phyloP scores from a whole-genome alignment of 2,329 filamentous ascomycete species.

The Apiospora hydei region DNA sequence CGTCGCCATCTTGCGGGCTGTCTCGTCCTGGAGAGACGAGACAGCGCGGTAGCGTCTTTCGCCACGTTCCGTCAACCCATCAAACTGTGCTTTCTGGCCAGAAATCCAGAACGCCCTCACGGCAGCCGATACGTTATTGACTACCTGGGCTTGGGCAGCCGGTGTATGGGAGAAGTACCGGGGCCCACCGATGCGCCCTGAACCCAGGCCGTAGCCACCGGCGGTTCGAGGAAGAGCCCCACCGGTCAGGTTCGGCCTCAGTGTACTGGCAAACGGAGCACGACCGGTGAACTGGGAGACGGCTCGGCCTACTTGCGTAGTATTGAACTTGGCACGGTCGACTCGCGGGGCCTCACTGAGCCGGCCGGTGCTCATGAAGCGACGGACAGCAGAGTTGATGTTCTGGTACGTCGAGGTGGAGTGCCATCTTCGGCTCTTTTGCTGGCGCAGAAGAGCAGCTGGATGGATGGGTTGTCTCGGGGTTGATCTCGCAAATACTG shows the following conservation, averaged over 20 bases:
- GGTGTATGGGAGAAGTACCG: conserved; percentile 92
- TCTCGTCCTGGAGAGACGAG: conserved; percentile 76
- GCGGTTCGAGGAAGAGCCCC: conserved; percentile 84
- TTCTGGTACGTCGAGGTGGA: conserved; percentile 52
- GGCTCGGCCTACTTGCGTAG: conserved; percentile 57
- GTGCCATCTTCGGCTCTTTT: conserved; percentile 58
- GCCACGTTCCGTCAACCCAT: conserved; percentile 76
- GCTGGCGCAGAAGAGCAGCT: conserved; percentile 56
- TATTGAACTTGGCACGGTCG: conserved; percentile 58
- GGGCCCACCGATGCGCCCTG: conserved; percentile 72
- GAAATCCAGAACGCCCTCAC: conserved; percentile 92
- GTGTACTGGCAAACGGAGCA: conserved; percentile 85
- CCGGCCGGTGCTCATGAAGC: conserved; percentile 56
- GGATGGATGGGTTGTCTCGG: conserved; percentile 62
- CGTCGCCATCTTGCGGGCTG: conserved; percentile 70
- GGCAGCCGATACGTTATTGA: conserved; percentile 94
- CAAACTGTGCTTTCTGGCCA: conserved; percentile 86
- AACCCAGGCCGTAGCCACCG: conserved; percentile 84
- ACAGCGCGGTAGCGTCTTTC: conserved; percentile 82
- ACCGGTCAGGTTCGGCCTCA: conserved; percentile 91
- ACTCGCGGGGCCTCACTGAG: conserved; percentile 45
- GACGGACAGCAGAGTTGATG: conserved; percentile 54
- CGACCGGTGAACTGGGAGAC: conserved; percentile 72
- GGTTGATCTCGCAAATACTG: conserved; percentile 51
- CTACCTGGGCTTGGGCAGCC: conserved; percentile 84